phyloP scores from a whole-genome alignment of 805 yeast genomes.

The Candida nonsorbophila region DNA sequence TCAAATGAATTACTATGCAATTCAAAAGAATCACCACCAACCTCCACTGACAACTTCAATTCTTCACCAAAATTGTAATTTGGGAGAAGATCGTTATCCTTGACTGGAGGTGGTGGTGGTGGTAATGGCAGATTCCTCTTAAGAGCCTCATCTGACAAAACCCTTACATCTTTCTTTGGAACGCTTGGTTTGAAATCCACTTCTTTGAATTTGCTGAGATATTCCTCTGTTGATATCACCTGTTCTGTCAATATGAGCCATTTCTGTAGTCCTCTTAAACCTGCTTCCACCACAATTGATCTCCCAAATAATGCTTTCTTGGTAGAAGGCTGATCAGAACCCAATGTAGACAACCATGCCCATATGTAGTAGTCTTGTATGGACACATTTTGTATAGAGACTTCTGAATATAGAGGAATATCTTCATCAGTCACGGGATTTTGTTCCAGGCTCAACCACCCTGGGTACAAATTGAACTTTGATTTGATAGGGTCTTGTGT shows the following conservation, averaged over 20 bases:
- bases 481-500: conserved; percentile 31
- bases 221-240: conserved; percentile 37
- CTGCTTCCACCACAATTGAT: conserved; percentile 76
- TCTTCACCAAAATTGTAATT: conserved; percentile 17
- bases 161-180: conserved; percentile 6
- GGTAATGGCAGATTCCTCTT: conserved; percentile 18
- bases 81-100: conserved; percentile 11
- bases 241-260: conserved; percentile 76
- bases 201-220: conserved; percentile 19
- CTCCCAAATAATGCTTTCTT: conserved; percentile 74
- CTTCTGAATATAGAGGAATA: conserved; percentile 35
- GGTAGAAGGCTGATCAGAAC: conserved; percentile 62
- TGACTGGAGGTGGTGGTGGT: conserved; percentile 19
- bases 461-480: conserved; percentile 33
- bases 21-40: conserved; percentile 7
- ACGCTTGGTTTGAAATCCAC: conserved; percentile 14
- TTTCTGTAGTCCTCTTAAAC: conserved; percentile 69
- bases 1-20: conserved; percentile 8
- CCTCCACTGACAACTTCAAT: conserved; percentile 10
- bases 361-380: conserved; percentile 86
- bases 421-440: conserved; percentile 14
- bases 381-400: conserved; percentile 51
- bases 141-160: conserved; percentile 8
- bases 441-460: conserved; percentile 21
- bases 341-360: conserved; percentile 82